Evolutionary conservation across 2,329 filamentous ascomycete genomes (phyloP), one percentile per base, ranked within the genome.

Genomic region (Ascochyta koolunga): DNA sequence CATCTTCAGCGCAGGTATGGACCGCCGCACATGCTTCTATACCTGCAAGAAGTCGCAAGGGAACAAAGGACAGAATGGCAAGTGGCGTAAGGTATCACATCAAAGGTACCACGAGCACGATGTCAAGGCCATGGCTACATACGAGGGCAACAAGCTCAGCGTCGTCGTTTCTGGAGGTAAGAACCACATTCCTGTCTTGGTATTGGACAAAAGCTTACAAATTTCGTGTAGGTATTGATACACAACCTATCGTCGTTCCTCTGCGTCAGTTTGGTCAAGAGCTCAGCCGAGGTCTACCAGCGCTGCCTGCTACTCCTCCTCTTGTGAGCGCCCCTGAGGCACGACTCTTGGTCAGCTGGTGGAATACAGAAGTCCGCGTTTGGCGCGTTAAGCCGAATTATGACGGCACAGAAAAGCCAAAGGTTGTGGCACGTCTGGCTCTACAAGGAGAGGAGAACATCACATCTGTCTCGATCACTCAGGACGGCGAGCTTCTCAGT

Each of bases 111-210:
- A 99, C 71, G 86, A 89, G 39, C 93, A 98, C 74, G 95, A 99
- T 77, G 92, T 98, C 67, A 98, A 98, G 78, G 86, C 91, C 1
- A 90, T 98, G 86, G 90, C 92, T 29, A 87, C 90, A 0, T 98
- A 93, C 61, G 95, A 99, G 74, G 88, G 88, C 46, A 87, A 84
- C 44, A 86, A 86, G 43, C 85, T 96, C 69, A 98, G 91, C 68
- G 86, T 98, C 50, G 82, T 96, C 10, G 90, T 96, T 15, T 96
- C 93, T 59, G 95, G 95, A 84, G 95, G 92, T 90, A 80, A 76
- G 82, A 24, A 27, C 13, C 72, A 27, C 54, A 11, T 25, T 37
- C 19, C 19, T 19, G 10, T 27, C 38, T 49, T 52, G 44, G 9
- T 3, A 16, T 18, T 19, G 19, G 5, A 22, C 21, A 9, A 51